Evolutionary conservation across 352 stramenopile species (phyloP).

Genomic region (Blastocystis sp.): DNA sequence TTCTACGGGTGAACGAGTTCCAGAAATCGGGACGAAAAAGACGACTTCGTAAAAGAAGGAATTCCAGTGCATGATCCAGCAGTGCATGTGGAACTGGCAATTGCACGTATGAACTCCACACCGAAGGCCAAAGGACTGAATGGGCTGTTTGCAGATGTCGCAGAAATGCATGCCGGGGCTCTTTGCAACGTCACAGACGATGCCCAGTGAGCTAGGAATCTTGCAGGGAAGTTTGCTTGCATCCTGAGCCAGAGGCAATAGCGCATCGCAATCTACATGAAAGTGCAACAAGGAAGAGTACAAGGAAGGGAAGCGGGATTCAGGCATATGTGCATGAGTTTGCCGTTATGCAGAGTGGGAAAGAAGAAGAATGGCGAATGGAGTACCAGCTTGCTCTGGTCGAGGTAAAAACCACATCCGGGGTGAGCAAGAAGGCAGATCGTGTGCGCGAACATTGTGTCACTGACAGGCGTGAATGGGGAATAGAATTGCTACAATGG

Average conservation of each 20-base stretch:
- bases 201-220: not conserved
- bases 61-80: not conserved
- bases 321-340: not conserved
- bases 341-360: not conserved
- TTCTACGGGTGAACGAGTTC: not conserved
- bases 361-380: conserved; percentile 6
- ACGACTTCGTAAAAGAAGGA: not conserved
- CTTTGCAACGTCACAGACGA: not conserved
- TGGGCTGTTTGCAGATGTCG: not conserved
- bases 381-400: not conserved
- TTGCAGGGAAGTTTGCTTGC: not conserved
- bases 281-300: not conserved
- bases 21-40: not conserved
- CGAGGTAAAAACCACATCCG: not conserved
- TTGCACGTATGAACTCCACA: not conserved
- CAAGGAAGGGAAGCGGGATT: not conserved
- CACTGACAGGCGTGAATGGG: not conserved
- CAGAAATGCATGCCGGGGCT: not conserved
- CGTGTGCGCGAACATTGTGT: not conserved
- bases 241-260: not conserved
- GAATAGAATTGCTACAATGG: not conserved
- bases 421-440: not conserved
- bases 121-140: not conserved
- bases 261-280: conserved; percentile 6
- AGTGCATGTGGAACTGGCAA: not conserved